Evolutionary conservation across 176 grass and related monocot genomes (phyloP), one percentile per base, ranked within the genome.

Genomic region (Carex scoparia): DNA sequence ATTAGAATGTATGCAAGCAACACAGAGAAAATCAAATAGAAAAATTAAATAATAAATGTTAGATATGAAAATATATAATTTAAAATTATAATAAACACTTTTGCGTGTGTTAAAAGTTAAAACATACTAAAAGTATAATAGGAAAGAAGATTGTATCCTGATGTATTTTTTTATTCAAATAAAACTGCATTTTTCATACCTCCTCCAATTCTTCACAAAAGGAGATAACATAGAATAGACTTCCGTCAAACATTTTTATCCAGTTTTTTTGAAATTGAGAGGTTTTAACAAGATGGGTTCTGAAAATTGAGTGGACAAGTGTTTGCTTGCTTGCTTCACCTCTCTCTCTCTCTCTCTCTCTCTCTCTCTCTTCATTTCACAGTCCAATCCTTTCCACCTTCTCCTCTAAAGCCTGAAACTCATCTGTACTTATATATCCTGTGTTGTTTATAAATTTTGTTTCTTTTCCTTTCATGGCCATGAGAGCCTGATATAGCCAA

Each of bases 361-460:
- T 85, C 86, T 69, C 44, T 87, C 69, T 56, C 63, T 65, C 63
- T 15, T 49, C 62, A 9, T 14, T 79, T 56, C 4, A 55, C 80
- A 88, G 55, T 82, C 86, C 51, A 76, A 84, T 89, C 79, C 69
- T 79, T 68, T 33, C 58, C 30, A 71, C 70, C 19, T 79, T 74
- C 16, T 38, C 30, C 75, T 40, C 58, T 69, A 65, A 14, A 61
- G 15, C 27, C 44, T 11, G 40, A 28, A 64, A 61, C 56, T 19
- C 74, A 53, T 61, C 64, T 59, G 16, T 31, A 42, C 32, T 14
- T 51, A 80, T 51, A 80, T 74, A 87, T 73, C 72, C 81, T 79
- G 58, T 81, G 33, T 64, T 81, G 16, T 62, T 61, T 81, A 11
- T 16, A 31, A 61, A 30, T n/a, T 48, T 15, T 80, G 44, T 42